Evolutionary conservation across 257 asterid genomes (phyloP).

Genomic region (Catharanthus roseus): DNA sequence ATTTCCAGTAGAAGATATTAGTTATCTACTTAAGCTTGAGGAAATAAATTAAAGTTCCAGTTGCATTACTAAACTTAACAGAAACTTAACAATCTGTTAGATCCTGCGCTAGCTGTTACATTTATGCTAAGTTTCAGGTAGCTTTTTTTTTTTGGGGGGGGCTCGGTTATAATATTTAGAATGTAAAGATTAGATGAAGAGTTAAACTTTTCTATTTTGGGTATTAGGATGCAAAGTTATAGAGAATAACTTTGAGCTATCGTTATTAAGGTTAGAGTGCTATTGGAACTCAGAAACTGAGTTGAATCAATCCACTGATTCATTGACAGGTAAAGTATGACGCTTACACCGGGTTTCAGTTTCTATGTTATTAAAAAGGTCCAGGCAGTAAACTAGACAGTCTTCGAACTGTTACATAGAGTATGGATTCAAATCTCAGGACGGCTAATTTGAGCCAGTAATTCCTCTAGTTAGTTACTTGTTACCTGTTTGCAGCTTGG

Average conservation of each 20-base stretch:
- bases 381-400: slow-evolving; percentile 2
- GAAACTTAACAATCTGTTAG: not conserved
- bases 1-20: not conserved
- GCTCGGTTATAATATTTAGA: no score
- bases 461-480: not conserved
- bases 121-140: not conserved
- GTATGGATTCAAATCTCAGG: not conserved
- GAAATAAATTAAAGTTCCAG: not conserved
- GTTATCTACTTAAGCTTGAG: not conserved
- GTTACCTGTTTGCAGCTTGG: not conserved
- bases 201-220: not conserved
- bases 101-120: not conserved
- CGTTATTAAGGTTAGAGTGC: not conserved
- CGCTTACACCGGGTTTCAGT: not conserved
- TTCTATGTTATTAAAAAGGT: not conserved
- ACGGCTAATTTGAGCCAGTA: not conserved
- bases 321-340: not conserved
- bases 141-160: no score
- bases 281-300: not conserved
- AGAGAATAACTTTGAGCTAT: not conserved
- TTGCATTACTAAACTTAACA: not conserved
- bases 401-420: not conserved
- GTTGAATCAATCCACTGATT: not conserved
- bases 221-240: not conserved
- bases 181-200: not conserved